Percentiles rank a stretch among this genome's conserved stretches.
These are phyloP conservation scores for Calocybe cyanea DNA, from an alignment of 768 basidiomycete genomes.

Conservation along the genomic window DNA sequence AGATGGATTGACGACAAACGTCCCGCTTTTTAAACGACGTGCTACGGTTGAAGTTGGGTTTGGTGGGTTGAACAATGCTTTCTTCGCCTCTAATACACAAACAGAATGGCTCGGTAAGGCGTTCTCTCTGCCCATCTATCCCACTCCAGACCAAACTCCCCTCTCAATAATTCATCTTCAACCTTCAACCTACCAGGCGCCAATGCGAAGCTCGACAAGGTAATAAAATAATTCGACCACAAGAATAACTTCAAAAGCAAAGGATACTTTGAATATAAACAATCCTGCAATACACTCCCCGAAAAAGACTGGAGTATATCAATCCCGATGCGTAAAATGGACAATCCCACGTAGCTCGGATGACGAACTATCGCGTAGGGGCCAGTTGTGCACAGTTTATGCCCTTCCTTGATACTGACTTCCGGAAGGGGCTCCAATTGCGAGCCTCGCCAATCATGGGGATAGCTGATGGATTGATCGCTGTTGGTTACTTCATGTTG, in stretches of 20 bases:
- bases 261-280: constrained; percentile 1
- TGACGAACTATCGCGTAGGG: constrained; percentile 9
- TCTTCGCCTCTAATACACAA: constrained; percentile 5
- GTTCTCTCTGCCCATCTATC: constrained; percentile 3
- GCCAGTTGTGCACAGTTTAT: constrained; percentile 8
- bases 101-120: constrained; percentile 7
- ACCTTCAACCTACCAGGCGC: constrained; percentile 4
- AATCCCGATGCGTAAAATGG: background rate
- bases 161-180: constrained; percentile 10
- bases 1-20: too few relatives aligned
- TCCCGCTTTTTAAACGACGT: too few relatives aligned
- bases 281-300: constrained; percentile 1
- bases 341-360: constrained; percentile 7
- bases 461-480: too few relatives aligned
- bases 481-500: too few relatives aligned
- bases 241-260: background rate
- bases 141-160: constrained; percentile 2
- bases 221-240: background rate
- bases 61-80: too few relatives aligned
- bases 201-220: background rate
- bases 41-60: too few relatives aligned
- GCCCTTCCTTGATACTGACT: constrained; percentile 6
- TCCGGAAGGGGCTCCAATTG: too few relatives aligned
- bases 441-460: too few relatives aligned
- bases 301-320: constrained; percentile 1